Base-by-base conservation (phyloP, 2,329 filamentous ascomycete species). In the Colletotrichum tofieldiae region DNA sequence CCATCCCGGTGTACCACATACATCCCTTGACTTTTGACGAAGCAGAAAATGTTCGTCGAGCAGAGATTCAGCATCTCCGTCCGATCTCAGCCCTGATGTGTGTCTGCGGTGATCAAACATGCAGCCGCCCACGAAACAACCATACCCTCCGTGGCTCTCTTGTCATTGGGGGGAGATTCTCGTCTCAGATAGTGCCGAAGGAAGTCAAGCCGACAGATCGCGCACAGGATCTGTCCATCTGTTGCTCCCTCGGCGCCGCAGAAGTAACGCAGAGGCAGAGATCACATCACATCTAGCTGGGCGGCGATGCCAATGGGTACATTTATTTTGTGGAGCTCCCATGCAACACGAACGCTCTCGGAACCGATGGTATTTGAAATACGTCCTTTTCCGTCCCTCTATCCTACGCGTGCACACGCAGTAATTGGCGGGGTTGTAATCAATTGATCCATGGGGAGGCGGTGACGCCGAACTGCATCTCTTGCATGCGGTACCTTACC, bases 401-500 rank as follows among this genome's bases (percentile, higher is more conserved):
- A 26, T 45, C 29, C 29, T 32, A 51, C 49, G 41, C 41, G 51
- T 23, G 26, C 63, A 67, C 41, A 29, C 39, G 26, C 49, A 16
- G 14, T 26, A 52, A 52, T 47, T 52, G 63, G 68, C 41, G 65
- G 56, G 49, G n/a, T 69, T 58, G 11, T 62, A 29, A 18, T 51
- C 56, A 29, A n/a, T 47, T 51, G 49, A 47, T 29, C 49, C 56
- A 11, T 14, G n/a, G 49, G 60, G 56, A 65, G 64, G 56, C 64
- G 68, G 68, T 67, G 64, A 71, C 68, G 56, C 49, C 41, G 56
- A 41, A 62, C 35, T 56, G 41, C 63, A 51, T 35, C 18, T 60
- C 56, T 51, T 71, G 67, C 68, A 71, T 61, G n/a, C 41, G 41
- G 54, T 59, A 67, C 32, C 63, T 71, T 55, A 23, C 61, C 61